Percentiles rank a stretch among this genome's conserved stretches.
phyloP scores from a whole-genome alignment of 345 rosid species.

The Angophora floribunda region DNA sequence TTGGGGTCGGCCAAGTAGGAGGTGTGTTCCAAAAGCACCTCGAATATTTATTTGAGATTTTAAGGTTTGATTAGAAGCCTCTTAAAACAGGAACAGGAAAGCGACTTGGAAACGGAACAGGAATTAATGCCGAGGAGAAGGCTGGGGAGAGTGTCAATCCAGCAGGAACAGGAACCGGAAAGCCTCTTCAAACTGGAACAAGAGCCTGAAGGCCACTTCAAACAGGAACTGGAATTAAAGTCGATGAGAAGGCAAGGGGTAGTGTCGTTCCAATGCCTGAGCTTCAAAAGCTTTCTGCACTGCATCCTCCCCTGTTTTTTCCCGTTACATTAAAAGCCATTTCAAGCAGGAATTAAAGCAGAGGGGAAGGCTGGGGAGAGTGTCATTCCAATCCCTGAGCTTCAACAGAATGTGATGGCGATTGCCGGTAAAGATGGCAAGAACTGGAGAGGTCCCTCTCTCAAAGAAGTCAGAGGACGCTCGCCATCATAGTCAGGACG shows the following conservation, averaged over 20 bases:
- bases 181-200: too few species aligned
- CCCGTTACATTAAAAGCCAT: accelerated
- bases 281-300: neutral
- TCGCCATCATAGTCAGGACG: neutral
- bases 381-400: neutral
- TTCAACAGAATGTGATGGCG: neutral
- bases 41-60: neutral
- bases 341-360: neutral
- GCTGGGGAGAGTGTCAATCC: too few species aligned
- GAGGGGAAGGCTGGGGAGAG: neutral
- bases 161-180: too few species aligned
- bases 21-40: neutral
- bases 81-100: neutral
- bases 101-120: too few species aligned
- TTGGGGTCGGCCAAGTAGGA: neutral
- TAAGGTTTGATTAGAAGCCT: neutral
- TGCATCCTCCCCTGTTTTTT: neutral
- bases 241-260: too few species aligned
- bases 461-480: neutral
- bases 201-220: too few species aligned
- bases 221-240: too few species aligned
- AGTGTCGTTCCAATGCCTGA: too few species aligned
- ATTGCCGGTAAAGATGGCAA: neutral
- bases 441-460: neutral
- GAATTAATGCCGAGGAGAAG: too few species aligned